Percentiles rank a stretch among this genome's conserved stretches.
These are phyloP conservation scores for Fusarium pseudoanthophilum DNA, from an alignment of 2,329 filamentous ascomycete species.

Conservation along the genomic window DNA sequence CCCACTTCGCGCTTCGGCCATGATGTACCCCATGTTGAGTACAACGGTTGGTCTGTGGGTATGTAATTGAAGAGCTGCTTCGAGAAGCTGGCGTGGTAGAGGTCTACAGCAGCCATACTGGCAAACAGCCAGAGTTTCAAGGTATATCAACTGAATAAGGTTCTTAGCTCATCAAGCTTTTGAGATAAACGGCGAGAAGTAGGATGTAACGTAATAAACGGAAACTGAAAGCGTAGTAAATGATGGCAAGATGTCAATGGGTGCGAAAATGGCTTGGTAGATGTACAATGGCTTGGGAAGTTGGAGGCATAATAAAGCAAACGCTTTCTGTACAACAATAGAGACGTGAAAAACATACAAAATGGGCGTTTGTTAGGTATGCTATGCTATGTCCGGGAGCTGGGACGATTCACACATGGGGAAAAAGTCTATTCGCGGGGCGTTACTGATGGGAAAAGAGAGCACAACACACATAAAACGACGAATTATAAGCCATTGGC, in stretches of 20 bases:
- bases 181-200: not conserved
- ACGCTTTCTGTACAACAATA: not conserved
- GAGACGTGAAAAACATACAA: constrained; percentile 20
- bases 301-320: constrained; percentile 1
- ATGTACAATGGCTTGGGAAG: not conserved
- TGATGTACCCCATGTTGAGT: constrained; percentile 2
- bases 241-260: not conserved
- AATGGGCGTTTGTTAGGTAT: constrained; percentile 17
- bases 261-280: not conserved
- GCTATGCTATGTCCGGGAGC: not conserved
- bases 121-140: constrained; percentile 2
- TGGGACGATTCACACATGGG: constrained; percentile 23
- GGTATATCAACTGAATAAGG: not conserved
- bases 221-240: not conserved
- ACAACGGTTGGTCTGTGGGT: not conserved
- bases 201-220: not conserved
- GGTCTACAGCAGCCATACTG: constrained; percentile 22
- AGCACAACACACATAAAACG: not conserved
- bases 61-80: constrained; percentile 17
- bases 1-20: constrained; percentile 21
- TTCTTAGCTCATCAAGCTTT: constrained; percentile 15
- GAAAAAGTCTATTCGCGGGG: constrained; percentile 21
- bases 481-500: constrained; percentile 19
- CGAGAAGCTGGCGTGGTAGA: constrained; percentile 28
- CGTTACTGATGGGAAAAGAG: not conserved